Percentiles rank a stretch among this genome's conserved stretches.
These are phyloP conservation scores for Periconia sp. DNA, from an alignment of 2,329 filamentous ascomycete genomes.

Conservation along the genomic window DNA sequence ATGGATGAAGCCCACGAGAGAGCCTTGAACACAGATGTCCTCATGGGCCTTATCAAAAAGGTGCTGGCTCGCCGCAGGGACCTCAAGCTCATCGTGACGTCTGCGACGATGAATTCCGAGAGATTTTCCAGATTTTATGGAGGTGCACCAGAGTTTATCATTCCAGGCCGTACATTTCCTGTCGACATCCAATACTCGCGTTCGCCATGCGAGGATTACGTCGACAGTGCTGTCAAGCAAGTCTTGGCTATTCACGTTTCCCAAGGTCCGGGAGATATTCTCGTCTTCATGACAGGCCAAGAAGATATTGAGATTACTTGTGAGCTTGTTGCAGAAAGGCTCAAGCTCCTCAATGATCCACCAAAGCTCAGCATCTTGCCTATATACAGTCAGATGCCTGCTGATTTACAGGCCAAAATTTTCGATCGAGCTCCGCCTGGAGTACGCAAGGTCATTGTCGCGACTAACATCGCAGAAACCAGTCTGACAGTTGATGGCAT, in stretches of 20 bases:
- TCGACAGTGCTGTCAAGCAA: conserved; percentile 95
- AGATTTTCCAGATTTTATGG: conserved; percentile 95
- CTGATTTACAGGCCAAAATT: conserved; percentile 95
- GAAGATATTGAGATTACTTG: conserved; percentile 98
- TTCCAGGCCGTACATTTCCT: conserved; percentile 93
- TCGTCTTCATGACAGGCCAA: conserved; percentile 99
- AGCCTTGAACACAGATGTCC: conserved; percentile 91
- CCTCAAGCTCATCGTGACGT: conserved; percentile 94
- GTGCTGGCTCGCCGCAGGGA: conserved; percentile 86
- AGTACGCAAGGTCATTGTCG: conserved; percentile 95
- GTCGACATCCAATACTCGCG: conserved; percentile 96
- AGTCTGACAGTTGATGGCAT: conserved; percentile 98
- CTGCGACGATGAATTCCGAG: conserved; percentile 97
- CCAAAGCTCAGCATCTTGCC: conserved; percentile 92
- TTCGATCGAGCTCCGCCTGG: conserved; percentile 90
- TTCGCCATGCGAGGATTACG: conserved; percentile 95
- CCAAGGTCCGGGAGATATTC: conserved; percentile 87
- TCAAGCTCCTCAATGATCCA: conserved; percentile 88
- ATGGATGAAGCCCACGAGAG: conserved; percentile 99
- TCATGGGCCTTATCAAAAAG: conserved; percentile 98
- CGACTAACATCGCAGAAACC: conserved; percentile 97
- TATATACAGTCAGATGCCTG: conserved; percentile 99
- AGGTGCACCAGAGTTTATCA: conserved; percentile 93
- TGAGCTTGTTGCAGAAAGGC: conserved; percentile 83
- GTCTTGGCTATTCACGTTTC: conserved; percentile 95